A percentile compares a stretch with the other conserved stretches of the same genome.
Conservation (phyloP, 2,329 filamentous ascomycete species). For the Claviceps sp. region DNA sequence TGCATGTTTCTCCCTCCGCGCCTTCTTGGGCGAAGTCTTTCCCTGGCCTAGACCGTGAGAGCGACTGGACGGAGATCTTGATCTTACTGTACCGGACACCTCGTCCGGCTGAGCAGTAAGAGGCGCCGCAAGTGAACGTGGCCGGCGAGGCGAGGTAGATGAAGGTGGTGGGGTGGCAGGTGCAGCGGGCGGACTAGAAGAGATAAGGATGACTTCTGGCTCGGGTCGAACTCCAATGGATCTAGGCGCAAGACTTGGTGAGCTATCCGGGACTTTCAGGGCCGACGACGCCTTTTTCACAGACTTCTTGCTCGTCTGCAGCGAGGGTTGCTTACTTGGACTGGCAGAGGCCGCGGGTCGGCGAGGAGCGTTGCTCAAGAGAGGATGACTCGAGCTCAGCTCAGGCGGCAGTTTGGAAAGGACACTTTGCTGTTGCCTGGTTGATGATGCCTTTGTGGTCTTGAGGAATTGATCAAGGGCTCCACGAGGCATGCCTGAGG, state of each 20-base stretch:
- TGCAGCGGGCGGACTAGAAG: constrained; percentile 26
- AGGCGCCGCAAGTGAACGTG: constrained; percentile 4
- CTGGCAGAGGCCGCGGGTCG: not conserved
- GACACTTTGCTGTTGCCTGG: not conserved
- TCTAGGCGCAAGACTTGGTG: constrained; percentile 28
- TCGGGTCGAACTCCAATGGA: constrained; percentile 11
- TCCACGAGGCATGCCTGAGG: constrained; percentile 13
- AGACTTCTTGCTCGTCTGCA: constrained; percentile 11
- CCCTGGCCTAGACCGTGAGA: constrained; percentile 8
- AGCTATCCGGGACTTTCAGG: constrained; percentile 28
- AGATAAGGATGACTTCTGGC: constrained; percentile 29
- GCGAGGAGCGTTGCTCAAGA: not conserved
- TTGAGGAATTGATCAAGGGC: constrained; percentile 28
- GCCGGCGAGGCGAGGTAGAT: constrained; percentile 11
- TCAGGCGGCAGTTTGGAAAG: not conserved
- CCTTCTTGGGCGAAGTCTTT: constrained; percentile 3
- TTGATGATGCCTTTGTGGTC: constrained; percentile 21
- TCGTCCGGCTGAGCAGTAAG: constrained; percentile 8
- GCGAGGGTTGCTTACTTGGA: constrained; percentile 24
- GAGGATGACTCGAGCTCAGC: constrained; percentile 4
- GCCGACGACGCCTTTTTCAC: constrained; percentile 10
- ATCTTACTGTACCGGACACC: constrained; percentile 13
- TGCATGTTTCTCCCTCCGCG: not conserved
- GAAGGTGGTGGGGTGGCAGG: constrained; percentile 16
- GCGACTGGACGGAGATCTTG: constrained; percentile 11